phyloP scores from a whole-genome alignment of 2,329 filamentous ascomycete genomes.

The Penicillium sp. region DNA sequence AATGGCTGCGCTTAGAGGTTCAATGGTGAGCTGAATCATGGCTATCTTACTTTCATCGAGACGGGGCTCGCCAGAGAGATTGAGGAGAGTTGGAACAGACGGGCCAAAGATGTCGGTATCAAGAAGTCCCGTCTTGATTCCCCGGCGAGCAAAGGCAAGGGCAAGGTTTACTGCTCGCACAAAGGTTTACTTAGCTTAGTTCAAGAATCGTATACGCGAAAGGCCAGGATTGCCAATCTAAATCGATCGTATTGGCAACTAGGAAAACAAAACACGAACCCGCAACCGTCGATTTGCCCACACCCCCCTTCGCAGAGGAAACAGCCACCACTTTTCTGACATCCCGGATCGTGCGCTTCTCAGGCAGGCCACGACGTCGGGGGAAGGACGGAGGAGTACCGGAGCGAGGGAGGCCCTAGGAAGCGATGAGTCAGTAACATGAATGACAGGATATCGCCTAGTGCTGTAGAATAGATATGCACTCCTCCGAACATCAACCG shows the following conservation, averaged over 20 bases:
- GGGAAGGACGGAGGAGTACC: constrained; percentile 68
- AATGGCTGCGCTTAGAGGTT: background rate
- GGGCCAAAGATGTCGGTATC: constrained; percentile 98
- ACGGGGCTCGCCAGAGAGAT: constrained; percentile 76
- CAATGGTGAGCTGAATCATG: background rate
- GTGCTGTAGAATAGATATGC: background rate
- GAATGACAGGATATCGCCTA: background rate
- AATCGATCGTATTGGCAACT: background rate
- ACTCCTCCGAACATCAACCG: no score
- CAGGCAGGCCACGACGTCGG: constrained; percentile 77
- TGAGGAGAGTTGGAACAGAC: constrained; percentile 86
- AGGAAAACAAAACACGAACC: constrained; percentile 52
- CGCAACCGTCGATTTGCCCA: constrained; percentile 93
- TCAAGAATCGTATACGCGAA: background rate
- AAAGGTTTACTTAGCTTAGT: constrained; percentile 5
- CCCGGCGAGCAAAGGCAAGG: constrained; percentile 78
- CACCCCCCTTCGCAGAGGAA: constrained; percentile 95
- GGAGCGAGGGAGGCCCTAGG: constrained; percentile 78
- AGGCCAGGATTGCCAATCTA: background rate
- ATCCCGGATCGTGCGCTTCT: constrained; percentile 76
- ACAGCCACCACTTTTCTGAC: constrained; percentile 95
- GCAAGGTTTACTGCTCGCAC: constrained; percentile 68
- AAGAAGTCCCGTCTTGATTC: constrained; percentile 81
- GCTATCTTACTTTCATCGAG: constrained; percentile 68
- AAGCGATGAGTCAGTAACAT: background rate